phyloP scores from a whole-genome alignment of 2,329 filamentous ascomycete genomes.

The Sporothrix euskadiensis region DNA sequence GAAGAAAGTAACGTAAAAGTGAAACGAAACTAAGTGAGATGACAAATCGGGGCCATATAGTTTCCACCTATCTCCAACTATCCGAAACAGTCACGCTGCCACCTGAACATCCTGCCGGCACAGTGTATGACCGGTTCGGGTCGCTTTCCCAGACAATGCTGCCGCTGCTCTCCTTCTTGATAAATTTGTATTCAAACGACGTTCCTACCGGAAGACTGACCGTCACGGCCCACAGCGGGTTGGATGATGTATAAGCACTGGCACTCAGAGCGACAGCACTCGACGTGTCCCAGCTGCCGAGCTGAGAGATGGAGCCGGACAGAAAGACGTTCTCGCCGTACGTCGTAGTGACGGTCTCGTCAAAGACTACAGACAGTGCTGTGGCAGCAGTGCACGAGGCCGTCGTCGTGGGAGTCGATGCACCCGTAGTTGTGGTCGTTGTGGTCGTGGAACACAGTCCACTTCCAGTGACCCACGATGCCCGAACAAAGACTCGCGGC shows the following conservation, averaged over 20 bases:
- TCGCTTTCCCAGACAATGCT: constrained; percentile 65
- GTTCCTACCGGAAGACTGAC: constrained; percentile 58
- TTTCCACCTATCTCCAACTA: constrained; percentile 22
- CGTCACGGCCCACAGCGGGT: constrained; percentile 63
- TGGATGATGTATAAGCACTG: constrained; percentile 56
- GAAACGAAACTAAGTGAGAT: not conserved
- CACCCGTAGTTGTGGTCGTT: constrained; percentile 15
- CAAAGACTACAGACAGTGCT: constrained; percentile 61
- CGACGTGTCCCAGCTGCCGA: constrained; percentile 63
- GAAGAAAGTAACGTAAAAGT: not conserved
- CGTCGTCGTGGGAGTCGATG: not conserved
- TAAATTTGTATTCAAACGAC: constrained; percentile 67
- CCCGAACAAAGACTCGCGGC: constrained; percentile 29
- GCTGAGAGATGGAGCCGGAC: constrained; percentile 57
- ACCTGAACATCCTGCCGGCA: constrained; percentile 24
- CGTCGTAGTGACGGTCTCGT: constrained; percentile 56
- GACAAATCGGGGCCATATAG: not conserved
- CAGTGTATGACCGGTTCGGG: constrained; percentile 49
- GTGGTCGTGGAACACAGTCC: constrained; percentile 30
- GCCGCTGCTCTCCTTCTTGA: constrained; percentile 58
- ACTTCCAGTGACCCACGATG: constrained; percentile 41
- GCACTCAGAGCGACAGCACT: constrained; percentile 60
- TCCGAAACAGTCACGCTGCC: not conserved
- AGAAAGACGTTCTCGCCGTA: constrained; percentile 67
- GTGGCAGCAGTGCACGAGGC: constrained; percentile 43